Evolutionary conservation across 495 filamentous ascomycete genomes (phyloP).

Genomic region (Neurospora sp.): DNA sequence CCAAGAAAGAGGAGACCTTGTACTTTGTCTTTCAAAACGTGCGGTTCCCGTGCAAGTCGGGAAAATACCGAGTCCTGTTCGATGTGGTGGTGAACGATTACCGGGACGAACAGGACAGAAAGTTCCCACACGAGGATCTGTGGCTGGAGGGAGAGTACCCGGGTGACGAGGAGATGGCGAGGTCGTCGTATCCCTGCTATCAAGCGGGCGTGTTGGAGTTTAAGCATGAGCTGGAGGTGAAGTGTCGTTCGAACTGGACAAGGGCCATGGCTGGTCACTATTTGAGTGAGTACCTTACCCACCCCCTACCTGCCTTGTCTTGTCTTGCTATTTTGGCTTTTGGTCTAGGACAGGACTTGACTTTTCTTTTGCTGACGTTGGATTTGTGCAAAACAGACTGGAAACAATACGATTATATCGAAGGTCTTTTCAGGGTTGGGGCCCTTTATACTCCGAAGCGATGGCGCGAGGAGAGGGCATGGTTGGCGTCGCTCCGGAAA

Average conservation of each 20-base stretch:
- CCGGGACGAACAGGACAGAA: not conserved
- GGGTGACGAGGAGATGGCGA: not conserved
- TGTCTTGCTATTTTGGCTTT: not conserved
- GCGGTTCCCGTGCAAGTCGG: not conserved
- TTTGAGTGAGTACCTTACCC: not conserved
- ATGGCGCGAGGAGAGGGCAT: not conserved
- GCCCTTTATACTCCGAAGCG: not conserved
- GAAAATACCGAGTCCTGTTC: not conserved
- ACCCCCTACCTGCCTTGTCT: not conserved
- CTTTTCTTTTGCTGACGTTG: not conserved
- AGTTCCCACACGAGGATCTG: not conserved
- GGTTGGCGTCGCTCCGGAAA: not conserved
- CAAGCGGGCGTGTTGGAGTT: not conserved
- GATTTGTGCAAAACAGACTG: not conserved
- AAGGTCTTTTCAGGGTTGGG: rapidly evolving
- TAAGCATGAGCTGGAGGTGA: not conserved
- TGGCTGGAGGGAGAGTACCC: not conserved
- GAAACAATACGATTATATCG: not conserved
- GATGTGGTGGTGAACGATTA: not conserved
- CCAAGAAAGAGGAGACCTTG: not conserved
- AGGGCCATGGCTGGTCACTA: not conserved
- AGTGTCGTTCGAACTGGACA: not conserved
- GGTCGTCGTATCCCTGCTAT: not conserved
- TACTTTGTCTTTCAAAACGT: not conserved
- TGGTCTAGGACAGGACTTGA: not conserved